These are phyloP conservation scores for Leishmania tarentolae DNA, from an alignment of 208 protist species.

Conservation along the genomic window DNA sequence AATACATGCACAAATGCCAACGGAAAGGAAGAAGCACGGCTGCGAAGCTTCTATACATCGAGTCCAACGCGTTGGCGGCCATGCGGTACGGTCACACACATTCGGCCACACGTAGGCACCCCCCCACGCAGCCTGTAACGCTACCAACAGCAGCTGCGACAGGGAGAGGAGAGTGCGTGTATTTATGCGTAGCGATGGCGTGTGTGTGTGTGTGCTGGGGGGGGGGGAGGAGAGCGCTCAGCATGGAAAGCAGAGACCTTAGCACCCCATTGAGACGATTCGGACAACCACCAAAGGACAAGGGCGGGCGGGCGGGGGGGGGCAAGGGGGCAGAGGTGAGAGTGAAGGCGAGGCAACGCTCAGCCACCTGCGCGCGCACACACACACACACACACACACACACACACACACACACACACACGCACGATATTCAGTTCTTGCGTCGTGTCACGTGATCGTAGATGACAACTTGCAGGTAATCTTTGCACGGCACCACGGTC, in stretches of 20 bases:
- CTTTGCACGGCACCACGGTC: slow-evolving; percentile 91
- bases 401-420: not conserved
- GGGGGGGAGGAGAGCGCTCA: slow-evolving; percentile 1
- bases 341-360: not conserved
- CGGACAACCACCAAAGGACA: not conserved
- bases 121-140: not conserved
- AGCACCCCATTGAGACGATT: not conserved
- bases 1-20: not conserved
- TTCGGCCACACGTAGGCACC: not conserved
- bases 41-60: not conserved
- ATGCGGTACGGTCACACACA: not conserved
- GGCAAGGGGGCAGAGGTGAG: not conserved
- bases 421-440: slow-evolving; percentile 73
- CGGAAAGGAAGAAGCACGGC: not conserved
- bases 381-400: not conserved
- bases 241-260: not conserved
- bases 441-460: slow-evolving; percentile 92
- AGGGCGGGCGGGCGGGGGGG: not conserved
- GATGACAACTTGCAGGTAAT: slow-evolving; percentile 96
- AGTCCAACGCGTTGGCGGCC: not conserved
- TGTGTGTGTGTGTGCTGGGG: no score
- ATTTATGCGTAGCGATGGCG: not conserved
- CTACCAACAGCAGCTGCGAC: not conserved
- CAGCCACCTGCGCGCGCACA: not conserved
- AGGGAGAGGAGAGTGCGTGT: not conserved